Conservation (phyloP, 352 stramenopile genomes). For the Globisporangium parvum region DNA sequence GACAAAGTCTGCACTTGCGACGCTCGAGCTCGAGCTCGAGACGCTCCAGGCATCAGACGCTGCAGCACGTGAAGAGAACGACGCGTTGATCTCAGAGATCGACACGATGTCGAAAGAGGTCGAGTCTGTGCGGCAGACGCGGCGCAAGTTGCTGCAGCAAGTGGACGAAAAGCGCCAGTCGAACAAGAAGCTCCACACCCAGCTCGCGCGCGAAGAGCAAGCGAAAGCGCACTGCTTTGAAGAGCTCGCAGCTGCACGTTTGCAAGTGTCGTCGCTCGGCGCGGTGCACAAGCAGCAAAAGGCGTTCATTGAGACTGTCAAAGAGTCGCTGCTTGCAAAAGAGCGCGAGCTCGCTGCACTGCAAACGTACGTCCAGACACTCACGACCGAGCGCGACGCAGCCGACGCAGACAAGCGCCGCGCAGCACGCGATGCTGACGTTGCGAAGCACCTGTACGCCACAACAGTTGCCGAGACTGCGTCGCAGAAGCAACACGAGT, state of each 20-base stretch:
- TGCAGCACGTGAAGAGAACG: conserved; percentile 65
- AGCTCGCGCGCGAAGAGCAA: conserved; percentile 62
- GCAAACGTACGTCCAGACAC: conserved; percentile 50
- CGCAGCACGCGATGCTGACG: conserved; percentile 44
- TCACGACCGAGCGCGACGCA: conserved; percentile 48
- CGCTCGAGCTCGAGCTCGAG: conserved; percentile 31
- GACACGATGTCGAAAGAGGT: conserved; percentile 58
- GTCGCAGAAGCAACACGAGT: conserved; percentile 48
- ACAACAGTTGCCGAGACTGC: conserved; percentile 29
- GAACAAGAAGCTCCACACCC: conserved; percentile 64
- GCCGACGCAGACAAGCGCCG: conserved; percentile 53
- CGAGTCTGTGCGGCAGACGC: conserved; percentile 46
- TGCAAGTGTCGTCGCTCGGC: conserved; percentile 69
- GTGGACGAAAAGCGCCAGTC: conserved; percentile 74
- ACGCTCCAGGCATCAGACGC: conserved; percentile 44
- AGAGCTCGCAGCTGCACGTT: conserved; percentile 55
- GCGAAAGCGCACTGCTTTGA: conserved; percentile 70
- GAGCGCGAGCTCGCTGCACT: conserved; percentile 62
- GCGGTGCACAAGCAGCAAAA: conserved; percentile 80
- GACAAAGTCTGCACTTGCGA: conserved; percentile 27
- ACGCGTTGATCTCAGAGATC: conserved; percentile 68
- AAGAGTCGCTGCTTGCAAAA: conserved; percentile 56
- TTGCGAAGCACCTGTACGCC: conserved; percentile 59
- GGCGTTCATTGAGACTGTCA: conserved; percentile 49
- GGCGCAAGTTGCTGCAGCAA: conserved; percentile 74